Evolutionary conservation across 2,329 filamentous ascomycete species (phyloP), one percentile per base, ranked within the genome.

Genomic region (Endocalyx cinctus): DNA sequence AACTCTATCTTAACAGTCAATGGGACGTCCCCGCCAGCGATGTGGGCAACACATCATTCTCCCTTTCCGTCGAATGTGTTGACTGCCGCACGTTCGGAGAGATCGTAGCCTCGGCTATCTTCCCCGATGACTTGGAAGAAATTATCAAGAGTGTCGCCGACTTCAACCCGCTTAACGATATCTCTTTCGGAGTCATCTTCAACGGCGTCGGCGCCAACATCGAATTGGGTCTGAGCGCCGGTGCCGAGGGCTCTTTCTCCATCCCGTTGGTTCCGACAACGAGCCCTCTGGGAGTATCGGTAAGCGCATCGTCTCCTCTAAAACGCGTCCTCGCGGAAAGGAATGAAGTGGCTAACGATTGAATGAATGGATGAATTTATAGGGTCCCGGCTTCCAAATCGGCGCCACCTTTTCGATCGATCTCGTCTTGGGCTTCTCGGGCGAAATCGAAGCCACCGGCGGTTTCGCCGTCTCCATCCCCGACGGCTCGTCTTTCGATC

Each of bases 401-500:
- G 51, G 51, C 17, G 37, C 48, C 22, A 34, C 46, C 10, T 54
- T 54, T 34, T 33, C 37, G 17, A 37, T 52, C 1, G 48, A 54
- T 20, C 41, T 54, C 2, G 42, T 52, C 17, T 10, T 53, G 3
- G 38, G 42, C 12, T 32, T 53, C 20, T 36, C 28, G 1, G 50
- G 43, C 16, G 33, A 51, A 35, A 37, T 53, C 25, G 27, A 42
- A 11, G 37, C 45, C 5, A 35, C 43, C 11, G 45, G 42, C 10
- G 51, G 50, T 1, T 54, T 54, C 38, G 35, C 51, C 19, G 40
- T 52, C 7, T 17, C 34, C 6, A 50, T 54, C 26, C 48, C 51
- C 5, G 45, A 51, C 23, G 38, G 35, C 16, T 47, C 51, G 10
- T 38, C 46, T 8, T 54, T 52, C 13, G 43, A 42, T 17, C 46